Evolutionary conservation across 306 rosid species (phyloP).

Genomic region (Carpinus viminea): DNA sequence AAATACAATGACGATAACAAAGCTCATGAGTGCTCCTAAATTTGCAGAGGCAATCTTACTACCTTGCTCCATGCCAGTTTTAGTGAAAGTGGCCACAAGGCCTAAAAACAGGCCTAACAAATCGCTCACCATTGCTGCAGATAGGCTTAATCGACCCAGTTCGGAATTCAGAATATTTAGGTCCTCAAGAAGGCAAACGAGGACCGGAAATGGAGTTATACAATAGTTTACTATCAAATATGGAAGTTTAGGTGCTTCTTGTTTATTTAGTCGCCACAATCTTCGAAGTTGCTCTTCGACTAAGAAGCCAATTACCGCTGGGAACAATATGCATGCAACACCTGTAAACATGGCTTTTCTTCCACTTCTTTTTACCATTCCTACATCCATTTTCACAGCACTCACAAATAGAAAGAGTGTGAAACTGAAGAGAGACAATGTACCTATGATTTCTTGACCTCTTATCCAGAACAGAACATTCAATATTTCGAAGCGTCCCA

Average conservation of each 20-base stretch:
- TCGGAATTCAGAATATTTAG: slow-evolving; percentile 52
- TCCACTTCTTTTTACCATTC: slow-evolving; percentile 47
- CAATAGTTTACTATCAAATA: slow-evolving; percentile 18
- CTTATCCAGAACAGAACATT: slow-evolving; percentile 30
- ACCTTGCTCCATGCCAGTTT: accelerated
- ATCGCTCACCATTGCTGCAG: slow-evolving; percentile 50
- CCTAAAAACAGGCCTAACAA: background rate
- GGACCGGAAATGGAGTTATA: slow-evolving; percentile 37
- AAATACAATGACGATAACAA: background rate
- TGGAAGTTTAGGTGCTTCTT: slow-evolving; percentile 3
- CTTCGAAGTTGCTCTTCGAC: background rate
- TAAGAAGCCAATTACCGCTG: background rate
- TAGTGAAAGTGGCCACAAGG: background rate
- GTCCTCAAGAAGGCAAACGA: slow-evolving; percentile 33
- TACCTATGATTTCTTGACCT: slow-evolving; percentile 41
- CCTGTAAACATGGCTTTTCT: slow-evolving; percentile 40
- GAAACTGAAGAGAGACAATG: slow-evolving; percentile 44
- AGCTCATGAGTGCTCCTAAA: background rate
- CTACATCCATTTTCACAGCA: slow-evolving; percentile 63
- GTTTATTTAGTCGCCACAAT: background rate
- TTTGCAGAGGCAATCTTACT: background rate
- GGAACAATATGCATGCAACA: slow-evolving; percentile 12
- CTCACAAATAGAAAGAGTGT: slow-evolving; percentile 41
- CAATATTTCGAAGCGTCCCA: background rate
- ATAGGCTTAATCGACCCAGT: slow-evolving; percentile 47